Percentiles rank a stretch among this genome's conserved stretches.
These are phyloP conservation scores for Anaeramoeba flamelloides DNA, from an alignment of 78 protist genomes.

Conservation along the genomic window DNA sequence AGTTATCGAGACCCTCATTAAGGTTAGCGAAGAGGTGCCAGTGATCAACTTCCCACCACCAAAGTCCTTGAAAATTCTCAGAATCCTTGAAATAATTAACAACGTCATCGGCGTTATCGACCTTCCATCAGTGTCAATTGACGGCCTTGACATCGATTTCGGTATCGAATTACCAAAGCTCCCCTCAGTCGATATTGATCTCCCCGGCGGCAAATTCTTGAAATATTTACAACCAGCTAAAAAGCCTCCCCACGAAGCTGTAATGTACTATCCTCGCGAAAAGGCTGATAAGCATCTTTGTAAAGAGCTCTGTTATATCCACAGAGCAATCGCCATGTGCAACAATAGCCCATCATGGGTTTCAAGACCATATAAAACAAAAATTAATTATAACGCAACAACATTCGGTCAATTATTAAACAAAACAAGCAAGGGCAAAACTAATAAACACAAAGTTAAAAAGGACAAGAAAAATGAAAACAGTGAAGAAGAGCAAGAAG, in stretches of 20 bases:
- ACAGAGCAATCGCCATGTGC: neutral
- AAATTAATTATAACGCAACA: too few relatives aligned
- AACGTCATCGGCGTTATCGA: neutral
- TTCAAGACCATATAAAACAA: too few relatives aligned
- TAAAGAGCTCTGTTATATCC: neutral
- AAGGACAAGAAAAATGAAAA: too few relatives aligned
- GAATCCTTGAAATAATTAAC: neutral
- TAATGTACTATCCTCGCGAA: neutral
- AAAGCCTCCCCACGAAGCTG: neutral
- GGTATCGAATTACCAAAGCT: neutral
- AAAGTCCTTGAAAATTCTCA: neutral
- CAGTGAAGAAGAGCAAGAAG: too few relatives aligned
- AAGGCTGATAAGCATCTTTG: neutral
- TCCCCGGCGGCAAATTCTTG: neutral
- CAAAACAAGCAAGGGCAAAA: too few relatives aligned
- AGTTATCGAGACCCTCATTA: neutral
- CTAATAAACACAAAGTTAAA: too few relatives aligned
- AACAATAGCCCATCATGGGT: neutral
- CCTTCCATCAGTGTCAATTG: neutral
- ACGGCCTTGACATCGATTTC: neutral
- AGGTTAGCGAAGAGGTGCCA: neutral
- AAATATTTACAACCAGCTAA: neutral
- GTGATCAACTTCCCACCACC: neutral
- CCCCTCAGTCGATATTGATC: neutral
- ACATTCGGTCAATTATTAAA: too few relatives aligned